Evolutionary conservation across 257 asterid species (phyloP).

Genomic region (Rhazya stricta): DNA sequence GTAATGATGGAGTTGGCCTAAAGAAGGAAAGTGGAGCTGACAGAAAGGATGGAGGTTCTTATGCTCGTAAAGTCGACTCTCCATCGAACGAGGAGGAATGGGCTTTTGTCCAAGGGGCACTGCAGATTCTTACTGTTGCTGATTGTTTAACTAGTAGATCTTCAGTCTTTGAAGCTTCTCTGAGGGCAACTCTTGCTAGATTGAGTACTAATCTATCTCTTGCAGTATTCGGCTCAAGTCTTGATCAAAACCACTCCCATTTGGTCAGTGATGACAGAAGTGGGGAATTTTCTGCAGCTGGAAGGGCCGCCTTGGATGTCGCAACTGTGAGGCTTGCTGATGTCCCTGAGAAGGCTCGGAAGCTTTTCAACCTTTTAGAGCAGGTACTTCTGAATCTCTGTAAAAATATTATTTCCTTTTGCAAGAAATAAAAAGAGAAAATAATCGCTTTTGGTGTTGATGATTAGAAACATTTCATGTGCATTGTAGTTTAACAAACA

Average conservation of each 20-base stretch:
- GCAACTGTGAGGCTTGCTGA: slow-evolving; percentile 84
- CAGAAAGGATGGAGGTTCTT: slow-evolving; percentile 60
- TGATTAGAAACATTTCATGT: not conserved
- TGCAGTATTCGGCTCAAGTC: slow-evolving; percentile 55
- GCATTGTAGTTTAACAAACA: not conserved
- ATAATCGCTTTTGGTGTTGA: not conserved
- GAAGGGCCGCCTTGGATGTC: slow-evolving; percentile 83
- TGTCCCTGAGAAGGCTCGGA: slow-evolving; percentile 86
- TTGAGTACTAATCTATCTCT: slow-evolving; percentile 77
- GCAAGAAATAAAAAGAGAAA: not conserved
- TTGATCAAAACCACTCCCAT: slow-evolving; percentile 56
- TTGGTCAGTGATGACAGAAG: slow-evolving; percentile 48
- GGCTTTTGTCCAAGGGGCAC: slow-evolving; percentile 97
- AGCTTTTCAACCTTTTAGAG: slow-evolving; percentile 77
- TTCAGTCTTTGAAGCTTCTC: slow-evolving; percentile 93
- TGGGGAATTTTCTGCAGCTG: slow-evolving; percentile 66
- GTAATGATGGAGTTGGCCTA: slow-evolving; percentile 37
- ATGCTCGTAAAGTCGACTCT: slow-evolving; percentile 62
- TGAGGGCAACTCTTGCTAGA: slow-evolving; percentile 91
- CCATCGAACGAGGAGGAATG: slow-evolving; percentile 90
- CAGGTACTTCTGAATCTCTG: slow-evolving; percentile 49
- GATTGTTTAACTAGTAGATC: slow-evolving; percentile 84
- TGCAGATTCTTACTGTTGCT: slow-evolving; percentile 92
- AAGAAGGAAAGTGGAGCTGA: slow-evolving; percentile 78
- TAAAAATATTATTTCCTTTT: not conserved